A percentile compares a stretch with the other conserved stretches of the same genome.
Evolutionary conservation across 306 rosid genomes (phyloP).

Genomic region (Benincasa hispida): DNA sequence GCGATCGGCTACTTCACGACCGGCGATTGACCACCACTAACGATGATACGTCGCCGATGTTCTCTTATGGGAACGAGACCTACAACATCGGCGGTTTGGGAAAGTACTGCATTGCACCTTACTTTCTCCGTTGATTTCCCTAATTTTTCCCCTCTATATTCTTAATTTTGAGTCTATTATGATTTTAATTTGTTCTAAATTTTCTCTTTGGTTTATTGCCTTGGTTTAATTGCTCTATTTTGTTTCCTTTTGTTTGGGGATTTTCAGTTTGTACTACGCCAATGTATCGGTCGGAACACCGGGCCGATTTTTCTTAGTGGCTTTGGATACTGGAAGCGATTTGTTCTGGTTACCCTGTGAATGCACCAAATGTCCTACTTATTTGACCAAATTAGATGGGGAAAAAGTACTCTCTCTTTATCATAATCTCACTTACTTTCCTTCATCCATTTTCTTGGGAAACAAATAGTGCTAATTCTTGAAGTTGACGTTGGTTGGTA

Average conservation of each 20-base stretch:
- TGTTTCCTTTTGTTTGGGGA: background rate
- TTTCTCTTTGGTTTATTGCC: background rate
- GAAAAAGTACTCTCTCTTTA: constrained; percentile 25
- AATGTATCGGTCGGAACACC: constrained; percentile 86
- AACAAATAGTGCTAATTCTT: background rate
- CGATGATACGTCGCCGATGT: constrained; percentile 28
- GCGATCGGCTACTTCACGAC: constrained; percentile 46
- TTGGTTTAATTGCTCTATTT: background rate
- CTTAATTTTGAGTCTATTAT: background rate
- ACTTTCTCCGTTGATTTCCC: background rate
- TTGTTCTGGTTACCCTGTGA: constrained; percentile 88
- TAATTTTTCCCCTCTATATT: background rate
- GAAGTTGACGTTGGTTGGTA: background rate
- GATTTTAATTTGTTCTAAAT: background rate
- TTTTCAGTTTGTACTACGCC: constrained; percentile 79
- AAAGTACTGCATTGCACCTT: constrained; percentile 26
- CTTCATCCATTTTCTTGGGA: background rate
- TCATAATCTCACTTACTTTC: background rate
- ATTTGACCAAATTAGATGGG: constrained; percentile 8
- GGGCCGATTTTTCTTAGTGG: constrained; percentile 51
- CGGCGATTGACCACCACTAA: constrained; percentile 36
- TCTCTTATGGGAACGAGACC: constrained; percentile 33
- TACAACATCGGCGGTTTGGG: constrained; percentile 20
- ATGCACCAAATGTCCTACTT: constrained; percentile 40
- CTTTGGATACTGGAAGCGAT: constrained; percentile 90